Base-by-base conservation (phyloP, 2,329 filamentous ascomycete species). In the Colletotrichum karsti region DNA sequence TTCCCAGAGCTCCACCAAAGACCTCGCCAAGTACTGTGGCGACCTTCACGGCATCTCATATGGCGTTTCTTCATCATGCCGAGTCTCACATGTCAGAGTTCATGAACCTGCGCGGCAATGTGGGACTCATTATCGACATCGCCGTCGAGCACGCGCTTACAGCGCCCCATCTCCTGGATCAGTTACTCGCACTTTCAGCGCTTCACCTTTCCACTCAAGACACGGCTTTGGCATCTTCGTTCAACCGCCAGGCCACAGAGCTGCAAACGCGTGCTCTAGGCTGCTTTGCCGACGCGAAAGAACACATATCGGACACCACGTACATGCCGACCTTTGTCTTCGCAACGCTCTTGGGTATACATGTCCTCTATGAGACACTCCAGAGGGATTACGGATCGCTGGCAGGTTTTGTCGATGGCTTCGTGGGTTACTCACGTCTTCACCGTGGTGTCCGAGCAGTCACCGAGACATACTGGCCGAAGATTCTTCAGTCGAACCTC, bases 341-440 rank as follows among this genome's bases (percentile, higher is more conserved):
- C 59, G 74, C 77, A 4, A 70, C 73, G 0, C 56, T 75, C 2
- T 69, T 79, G 4, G 77, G 77, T 58, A 72, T 79, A 2, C 79
- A 81, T 58, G 75, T 78, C 24, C 79, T 84, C 30, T 77, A 74
- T 48, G 76, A 81, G 7, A 77, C 77, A 1, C 76, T 83, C 2
- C 53, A 73, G 15, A 73, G 69, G 20, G 72, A 76, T 7, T 71
- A 71, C 26, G 56, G 70, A 15, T 70, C 75, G 30, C 74, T 82
- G 9, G 72, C 75, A 56, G 37, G 13, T 1, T 78, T 77, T 41
- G 63, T 78, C 6, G 71, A 74, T 7, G 63, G 59, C 20, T 71
- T 78, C 9, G 71, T 77, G 9, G 70, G 75, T 50, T 78, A 77
- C 71, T 63, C 76, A 2, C 73, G 73, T 15, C 50, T 79, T 7